Conservation (phyloP, 345 rosid genomes). For the Aethionema arabicum region DNA sequence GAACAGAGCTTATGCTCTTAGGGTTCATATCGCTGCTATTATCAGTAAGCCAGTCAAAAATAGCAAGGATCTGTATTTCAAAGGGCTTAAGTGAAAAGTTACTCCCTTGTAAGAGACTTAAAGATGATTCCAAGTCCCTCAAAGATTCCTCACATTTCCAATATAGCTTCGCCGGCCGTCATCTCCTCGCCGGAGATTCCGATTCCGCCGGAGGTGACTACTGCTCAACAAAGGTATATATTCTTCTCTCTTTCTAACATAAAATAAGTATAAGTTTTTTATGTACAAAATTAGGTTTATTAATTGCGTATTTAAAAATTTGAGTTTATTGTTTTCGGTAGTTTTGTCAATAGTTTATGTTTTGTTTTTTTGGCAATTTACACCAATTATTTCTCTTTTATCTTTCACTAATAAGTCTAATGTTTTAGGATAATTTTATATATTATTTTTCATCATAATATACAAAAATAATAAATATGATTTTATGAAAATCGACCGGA, state of each 20-base stretch:
- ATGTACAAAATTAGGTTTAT: no score
- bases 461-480: no score
- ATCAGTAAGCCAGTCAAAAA: conserved; percentile 55
- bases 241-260: no score
- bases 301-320: no score
- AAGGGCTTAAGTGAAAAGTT: conserved; percentile 44
- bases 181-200: conserved; percentile 51
- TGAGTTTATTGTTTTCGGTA: no score
- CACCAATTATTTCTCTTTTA: not conserved
- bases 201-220: conserved; percentile 22
- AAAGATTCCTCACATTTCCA: conserved; percentile 45
- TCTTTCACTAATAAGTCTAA: not conserved
- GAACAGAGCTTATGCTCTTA: conserved; percentile 80
- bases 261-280: no score
- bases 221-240: conserved; percentile 44
- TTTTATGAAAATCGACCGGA: no score
- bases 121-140: conserved; percentile 7
- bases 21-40: conserved; percentile 82
- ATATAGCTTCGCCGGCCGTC: conserved; percentile 47
- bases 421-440: not conserved
- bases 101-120: conserved; percentile 56
- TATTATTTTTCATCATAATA: no score
- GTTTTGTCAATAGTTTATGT: no score
- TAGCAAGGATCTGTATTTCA: conserved; percentile 54
- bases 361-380: not conserved